Base-by-base conservation (phyloP, 805 yeast species). In the Peterozyma toletana region DNA sequence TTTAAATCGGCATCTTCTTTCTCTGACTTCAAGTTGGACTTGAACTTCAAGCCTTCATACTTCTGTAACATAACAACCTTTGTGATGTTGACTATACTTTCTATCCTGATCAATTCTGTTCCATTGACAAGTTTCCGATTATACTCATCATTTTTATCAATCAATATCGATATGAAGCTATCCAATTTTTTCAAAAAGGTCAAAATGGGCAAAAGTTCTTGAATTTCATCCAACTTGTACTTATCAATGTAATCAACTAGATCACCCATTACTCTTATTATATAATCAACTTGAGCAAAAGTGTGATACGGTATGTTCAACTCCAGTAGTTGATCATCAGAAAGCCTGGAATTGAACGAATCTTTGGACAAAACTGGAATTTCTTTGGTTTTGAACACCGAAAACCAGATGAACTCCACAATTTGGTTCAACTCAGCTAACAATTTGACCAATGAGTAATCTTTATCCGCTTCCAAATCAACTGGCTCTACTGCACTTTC, bases 191-290 rank as follows among this genome's bases (percentile, higher is more conserved):
- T 56, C 10, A 59, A 39, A 3, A 62, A 40, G 16, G 39, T 35
- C 16, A 63, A 45, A 10, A 56, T 47, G 3, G 41, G 17, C 9
- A 54, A 46, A 48, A 62, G 43, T 11, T 59, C 59, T 5, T 42
- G 41, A 35, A 58, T 53, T 7, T 46, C 41, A n/a, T 39, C 45
- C 16, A 60, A 11, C 2, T 45, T 40, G 39, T 57, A 66, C 50
- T 71, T 78, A 11, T 65, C 70, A 9, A 80, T 50, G 51, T 75
- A 83, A 49, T 83, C 90, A 39, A 78, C 70, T 29, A 83, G 54
- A 48, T 83, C 89, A 40, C 84, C 87, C 40, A 86, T 75, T 2
- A 85, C 68, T 35, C 71, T 70, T 18, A 86, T 63, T 14, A 83
- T 59, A 51, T 82, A 83, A 42, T 78, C 78, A 0, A 73, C 66